Evolutionary conservation across 352 stramenopile genomes (phyloP).

Genomic region (Phytophthora hibernalis): DNA sequence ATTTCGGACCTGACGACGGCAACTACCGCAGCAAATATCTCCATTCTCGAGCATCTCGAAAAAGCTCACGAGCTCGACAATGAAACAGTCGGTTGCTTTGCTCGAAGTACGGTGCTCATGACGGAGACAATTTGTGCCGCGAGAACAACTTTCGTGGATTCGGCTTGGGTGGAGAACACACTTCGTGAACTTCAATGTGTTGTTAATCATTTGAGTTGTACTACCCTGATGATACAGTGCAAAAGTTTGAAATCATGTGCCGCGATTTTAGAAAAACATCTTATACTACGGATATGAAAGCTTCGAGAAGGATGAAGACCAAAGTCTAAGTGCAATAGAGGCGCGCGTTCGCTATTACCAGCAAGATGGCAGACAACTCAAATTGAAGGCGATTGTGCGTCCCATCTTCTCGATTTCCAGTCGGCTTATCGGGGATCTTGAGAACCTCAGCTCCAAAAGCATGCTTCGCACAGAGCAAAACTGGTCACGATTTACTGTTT

Average conservation of each 20-base stretch:
- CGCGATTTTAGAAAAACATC: background rate
- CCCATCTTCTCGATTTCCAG: background rate
- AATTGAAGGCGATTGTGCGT: background rate
- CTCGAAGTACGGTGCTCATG: background rate
- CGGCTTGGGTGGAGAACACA: background rate
- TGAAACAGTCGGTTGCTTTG: background rate
- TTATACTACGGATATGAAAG: background rate
- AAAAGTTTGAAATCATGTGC: background rate
- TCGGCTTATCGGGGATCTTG: background rate
- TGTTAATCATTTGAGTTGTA: background rate
- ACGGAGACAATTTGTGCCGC: background rate
- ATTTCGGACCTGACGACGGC: background rate
- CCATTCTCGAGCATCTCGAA: background rate
- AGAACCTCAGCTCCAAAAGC: background rate
- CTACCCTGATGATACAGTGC: background rate
- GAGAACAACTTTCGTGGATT: background rate
- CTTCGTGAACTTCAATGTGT: background rate
- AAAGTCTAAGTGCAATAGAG: background rate
- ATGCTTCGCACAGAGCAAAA: conserved; percentile 13
- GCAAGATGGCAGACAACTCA: background rate
- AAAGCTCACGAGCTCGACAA: background rate
- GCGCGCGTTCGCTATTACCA: background rate
- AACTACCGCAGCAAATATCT: background rate
- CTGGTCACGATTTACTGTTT: conserved; percentile 14
- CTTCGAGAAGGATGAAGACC: background rate